phyloP scores from a whole-genome alignment of 2,329 filamentous ascomycete genomes.

The Arthroderma sp. region DNA sequence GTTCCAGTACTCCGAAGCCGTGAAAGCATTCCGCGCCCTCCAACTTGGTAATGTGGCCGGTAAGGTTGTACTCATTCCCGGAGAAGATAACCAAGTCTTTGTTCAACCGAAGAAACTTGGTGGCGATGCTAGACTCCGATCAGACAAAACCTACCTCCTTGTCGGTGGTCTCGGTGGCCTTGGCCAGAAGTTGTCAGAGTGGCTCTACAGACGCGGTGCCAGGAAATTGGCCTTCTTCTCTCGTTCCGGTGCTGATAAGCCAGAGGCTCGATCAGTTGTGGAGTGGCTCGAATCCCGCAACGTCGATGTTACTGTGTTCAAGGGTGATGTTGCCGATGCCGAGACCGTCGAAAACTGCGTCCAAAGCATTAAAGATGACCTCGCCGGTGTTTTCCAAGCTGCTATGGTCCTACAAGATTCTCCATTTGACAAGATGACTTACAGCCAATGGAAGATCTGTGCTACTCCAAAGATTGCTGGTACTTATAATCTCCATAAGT shows the following conservation, averaged over 20 bases:
- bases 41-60: constrained; percentile 17
- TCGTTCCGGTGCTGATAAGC: constrained; percentile 12
- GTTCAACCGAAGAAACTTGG: constrained; percentile 8
- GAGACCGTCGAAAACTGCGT: constrained; percentile 3
- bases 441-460: constrained; percentile 9
- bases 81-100: constrained; percentile 6
- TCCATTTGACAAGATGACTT: constrained; percentile 20
- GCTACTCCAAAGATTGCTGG: constrained; percentile 17
- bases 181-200: constrained; percentile 12
- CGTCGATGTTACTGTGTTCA: constrained; percentile 2
- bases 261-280: constrained; percentile 1
- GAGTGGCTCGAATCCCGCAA: constrained; percentile 3
- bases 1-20: constrained; percentile 10
- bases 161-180: constrained; percentile 15
- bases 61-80: constrained; percentile 13
- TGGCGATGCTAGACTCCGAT: constrained; percentile 4
- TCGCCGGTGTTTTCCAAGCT: constrained; percentile 14
- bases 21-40: constrained; percentile 17
- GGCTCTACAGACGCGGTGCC: constrained; percentile 16
- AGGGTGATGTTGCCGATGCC: constrained; percentile 4
- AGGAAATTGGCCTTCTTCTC: constrained; percentile 19
- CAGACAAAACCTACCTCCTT: constrained; percentile 13
- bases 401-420: constrained; percentile 13
- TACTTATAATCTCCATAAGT: constrained; percentile 17
- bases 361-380: not conserved